Conservation (phyloP, 2,329 filamentous ascomycete species). For the Penicillium sp. region DNA sequence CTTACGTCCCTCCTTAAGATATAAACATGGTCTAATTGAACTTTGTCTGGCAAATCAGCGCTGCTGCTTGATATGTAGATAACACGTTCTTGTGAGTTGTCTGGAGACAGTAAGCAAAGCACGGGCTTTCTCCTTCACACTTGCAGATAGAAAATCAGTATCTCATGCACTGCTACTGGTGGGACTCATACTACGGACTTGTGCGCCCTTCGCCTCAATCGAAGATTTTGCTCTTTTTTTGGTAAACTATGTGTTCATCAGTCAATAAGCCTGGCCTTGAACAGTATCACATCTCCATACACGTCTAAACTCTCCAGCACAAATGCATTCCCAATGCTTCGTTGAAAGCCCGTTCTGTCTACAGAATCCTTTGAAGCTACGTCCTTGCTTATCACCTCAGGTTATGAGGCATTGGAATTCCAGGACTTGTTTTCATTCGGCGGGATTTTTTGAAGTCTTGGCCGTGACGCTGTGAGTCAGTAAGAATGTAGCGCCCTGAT, state of each 20-base stretch:
- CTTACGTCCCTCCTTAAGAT: background rate
- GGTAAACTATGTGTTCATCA: background rate
- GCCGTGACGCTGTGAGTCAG: background rate
- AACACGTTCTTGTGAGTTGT: background rate
- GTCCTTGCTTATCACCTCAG: background rate
- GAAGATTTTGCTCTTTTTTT: background rate
- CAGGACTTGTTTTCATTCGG: background rate
- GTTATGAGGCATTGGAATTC: background rate
- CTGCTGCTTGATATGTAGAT: background rate
- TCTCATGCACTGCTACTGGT: no score
- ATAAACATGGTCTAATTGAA: background rate
- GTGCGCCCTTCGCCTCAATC: background rate
- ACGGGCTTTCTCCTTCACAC: no score
- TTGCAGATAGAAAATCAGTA: no score
- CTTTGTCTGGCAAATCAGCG: background rate
- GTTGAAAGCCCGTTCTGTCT: background rate
- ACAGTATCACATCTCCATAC: background rate
- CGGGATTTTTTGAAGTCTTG: background rate
- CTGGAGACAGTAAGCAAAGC: no score
- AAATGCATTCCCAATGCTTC: background rate
- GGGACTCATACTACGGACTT: no score
- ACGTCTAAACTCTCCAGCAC: background rate
- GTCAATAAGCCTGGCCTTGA: background rate
- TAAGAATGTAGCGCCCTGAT: background rate
- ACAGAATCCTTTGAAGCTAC: background rate